A percentile compares a stretch with the other conserved stretches of the same genome.
Evolutionary conservation across 148 eudicot species (phyloP).

Genomic region (Vaccinium darrowii): DNA sequence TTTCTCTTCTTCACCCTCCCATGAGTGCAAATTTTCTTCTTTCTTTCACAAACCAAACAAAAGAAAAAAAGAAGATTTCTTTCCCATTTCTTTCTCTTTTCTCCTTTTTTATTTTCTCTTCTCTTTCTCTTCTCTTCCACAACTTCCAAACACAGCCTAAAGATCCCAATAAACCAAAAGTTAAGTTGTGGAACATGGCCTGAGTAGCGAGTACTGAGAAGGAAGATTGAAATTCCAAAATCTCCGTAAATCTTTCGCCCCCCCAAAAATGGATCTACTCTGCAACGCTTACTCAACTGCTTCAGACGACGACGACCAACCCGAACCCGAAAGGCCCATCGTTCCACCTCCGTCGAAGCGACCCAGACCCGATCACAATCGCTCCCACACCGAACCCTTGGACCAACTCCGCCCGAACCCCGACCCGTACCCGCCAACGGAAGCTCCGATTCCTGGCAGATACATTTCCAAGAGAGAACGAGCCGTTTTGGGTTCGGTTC

Average conservation of each 20-base stretch:
- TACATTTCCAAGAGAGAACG: slow-evolving; percentile 54
- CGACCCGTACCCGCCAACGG: slow-evolving; percentile 17
- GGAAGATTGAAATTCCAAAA: not conserved
- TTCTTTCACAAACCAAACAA: too few relatives aligned
- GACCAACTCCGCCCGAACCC: slow-evolving; percentile 11
- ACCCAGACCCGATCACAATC: slow-evolving; percentile 14
- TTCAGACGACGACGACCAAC: slow-evolving; percentile 34
- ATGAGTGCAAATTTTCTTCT: too few relatives aligned
- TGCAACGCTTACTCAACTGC: slow-evolving; percentile 39
- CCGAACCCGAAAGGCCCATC: slow-evolving; percentile 11
- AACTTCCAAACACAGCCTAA: too few relatives aligned
- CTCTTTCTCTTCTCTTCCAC: too few relatives aligned
- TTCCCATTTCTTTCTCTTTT: too few relatives aligned
- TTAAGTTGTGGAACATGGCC: too few relatives aligned
- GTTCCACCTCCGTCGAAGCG: slow-evolving; percentile 30
- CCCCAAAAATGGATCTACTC: slow-evolving; percentile 41
- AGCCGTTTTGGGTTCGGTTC: slow-evolving; percentile 23
- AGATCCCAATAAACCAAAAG: too few relatives aligned
- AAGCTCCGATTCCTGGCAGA: slow-evolving; percentile 39
- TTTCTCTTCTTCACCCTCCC: too few relatives aligned
- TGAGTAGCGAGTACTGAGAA: too few relatives aligned
- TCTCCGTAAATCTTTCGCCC: not conserved
- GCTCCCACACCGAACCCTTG: not conserved
- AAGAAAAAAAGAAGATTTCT: too few relatives aligned
- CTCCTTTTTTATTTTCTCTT: too few relatives aligned